These are phyloP conservation scores for Annulohypoxylon moriforme DNA, from an alignment of 495 filamentous ascomycete species.

Conservation along the genomic window DNA sequence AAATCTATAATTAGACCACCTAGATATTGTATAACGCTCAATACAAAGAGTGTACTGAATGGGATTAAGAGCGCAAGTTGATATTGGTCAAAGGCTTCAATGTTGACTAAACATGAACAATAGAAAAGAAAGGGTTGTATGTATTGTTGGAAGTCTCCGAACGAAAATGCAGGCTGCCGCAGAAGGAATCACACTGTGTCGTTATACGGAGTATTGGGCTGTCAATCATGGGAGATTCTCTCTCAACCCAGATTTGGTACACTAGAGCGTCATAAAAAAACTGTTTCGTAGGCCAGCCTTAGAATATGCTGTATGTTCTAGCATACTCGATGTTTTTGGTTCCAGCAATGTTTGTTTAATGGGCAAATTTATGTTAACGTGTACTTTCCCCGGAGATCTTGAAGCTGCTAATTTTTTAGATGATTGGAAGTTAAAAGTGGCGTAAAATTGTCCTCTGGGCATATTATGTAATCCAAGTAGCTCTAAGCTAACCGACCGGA, in stretches of 20 bases:
- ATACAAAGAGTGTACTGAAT: slow-evolving; percentile 32
- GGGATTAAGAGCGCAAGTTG: slow-evolving; percentile 8
- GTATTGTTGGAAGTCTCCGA: not conserved
- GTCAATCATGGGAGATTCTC: slow-evolving; percentile 7
- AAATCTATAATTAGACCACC: slow-evolving; percentile 22
- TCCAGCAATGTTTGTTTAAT: not conserved
- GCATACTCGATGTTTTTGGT: slow-evolving; percentile 3
- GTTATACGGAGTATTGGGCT: slow-evolving; percentile 3
- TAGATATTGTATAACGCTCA: slow-evolving; percentile 25
- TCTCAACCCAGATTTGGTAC: not conserved
- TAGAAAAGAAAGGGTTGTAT: slow-evolving; percentile 11
- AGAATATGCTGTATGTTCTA: not conserved
- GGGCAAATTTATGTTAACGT: slow-evolving; percentile 24
- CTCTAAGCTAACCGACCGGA: not conserved
- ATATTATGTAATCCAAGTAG: slow-evolving; percentile 22
- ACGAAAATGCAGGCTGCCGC: slow-evolving; percentile 11
- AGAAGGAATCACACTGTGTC: slow-evolving; percentile 21
- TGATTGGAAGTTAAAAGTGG: not conserved
- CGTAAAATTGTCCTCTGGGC: not conserved
- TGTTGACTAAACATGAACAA: slow-evolving; percentile 12
- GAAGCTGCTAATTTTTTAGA: not conserved
- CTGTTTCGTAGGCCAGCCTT: not conserved
- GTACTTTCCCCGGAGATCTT: slow-evolving; percentile 9
- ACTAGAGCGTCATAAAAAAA: not conserved
- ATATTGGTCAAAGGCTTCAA: slow-evolving; percentile 21